phyloP scores from a whole-genome alignment of 2,329 filamentous ascomycete species.

The Alternaria triticimaculans region DNA sequence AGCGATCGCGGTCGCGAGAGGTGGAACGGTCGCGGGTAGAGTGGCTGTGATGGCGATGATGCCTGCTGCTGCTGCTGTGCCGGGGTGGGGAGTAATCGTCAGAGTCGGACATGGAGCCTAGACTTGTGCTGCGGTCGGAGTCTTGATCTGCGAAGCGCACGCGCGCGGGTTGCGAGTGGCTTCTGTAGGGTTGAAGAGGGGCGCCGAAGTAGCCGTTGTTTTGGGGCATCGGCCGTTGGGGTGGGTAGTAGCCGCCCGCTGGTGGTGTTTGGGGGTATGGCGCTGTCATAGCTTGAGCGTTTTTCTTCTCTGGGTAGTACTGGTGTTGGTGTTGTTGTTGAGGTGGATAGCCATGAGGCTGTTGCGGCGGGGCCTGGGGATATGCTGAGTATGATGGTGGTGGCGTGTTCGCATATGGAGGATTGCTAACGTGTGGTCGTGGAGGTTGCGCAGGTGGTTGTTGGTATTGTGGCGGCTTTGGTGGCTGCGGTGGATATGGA shows the following conservation, averaged over 20 bases:
- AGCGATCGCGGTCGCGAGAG: constrained; percentile 8
- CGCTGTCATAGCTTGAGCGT: constrained; percentile 10
- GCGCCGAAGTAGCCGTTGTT: constrained; percentile 32
- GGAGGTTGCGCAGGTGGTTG: constrained; percentile 20
- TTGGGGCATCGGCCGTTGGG: constrained; percentile 18
- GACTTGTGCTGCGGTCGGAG: constrained; percentile 24
- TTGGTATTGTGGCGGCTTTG: constrained; percentile 24
- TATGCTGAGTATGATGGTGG: constrained; percentile 15
- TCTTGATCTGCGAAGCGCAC: constrained; percentile 41
- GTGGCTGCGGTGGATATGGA: constrained; percentile 17
- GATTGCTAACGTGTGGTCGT: constrained; percentile 15
- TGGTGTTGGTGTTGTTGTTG: constrained; percentile 7
- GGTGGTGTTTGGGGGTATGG: constrained; percentile 31
- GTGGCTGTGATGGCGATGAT: constrained; percentile 20
- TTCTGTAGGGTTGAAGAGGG: constrained; percentile 34
- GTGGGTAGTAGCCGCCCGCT: constrained; percentile 18
- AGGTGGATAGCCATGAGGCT: constrained; percentile 30
- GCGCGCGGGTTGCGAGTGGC: constrained; percentile 42
- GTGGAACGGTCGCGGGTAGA: constrained; percentile 8
- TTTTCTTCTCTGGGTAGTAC: constrained; percentile 9
- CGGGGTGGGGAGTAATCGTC: constrained; percentile 22
- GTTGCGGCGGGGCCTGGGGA: constrained; percentile 30
- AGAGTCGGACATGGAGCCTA: constrained; percentile 26
- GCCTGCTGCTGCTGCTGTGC: constrained; percentile 19
- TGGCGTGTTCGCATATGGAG: constrained; percentile 16